Evolutionary conservation across 352 stramenopile genomes (phyloP).

Genomic region (Phytophthora ohioensis): DNA sequence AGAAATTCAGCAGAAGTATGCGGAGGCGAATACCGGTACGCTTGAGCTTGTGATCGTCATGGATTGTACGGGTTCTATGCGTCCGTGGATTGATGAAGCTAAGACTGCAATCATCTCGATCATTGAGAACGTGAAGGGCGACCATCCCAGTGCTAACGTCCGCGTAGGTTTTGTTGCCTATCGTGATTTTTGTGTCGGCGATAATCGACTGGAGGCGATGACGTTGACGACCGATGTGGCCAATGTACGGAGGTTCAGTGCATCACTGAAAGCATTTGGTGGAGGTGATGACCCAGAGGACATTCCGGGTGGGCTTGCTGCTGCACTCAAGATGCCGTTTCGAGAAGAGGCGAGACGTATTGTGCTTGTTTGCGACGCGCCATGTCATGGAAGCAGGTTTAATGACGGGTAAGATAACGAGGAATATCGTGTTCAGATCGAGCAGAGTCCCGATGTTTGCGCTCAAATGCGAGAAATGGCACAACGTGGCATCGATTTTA

Average conservation of each 20-base stretch:
- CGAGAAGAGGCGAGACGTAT: constrained; percentile 37
- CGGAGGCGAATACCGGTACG: constrained; percentile 14
- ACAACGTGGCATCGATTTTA: constrained; percentile 47
- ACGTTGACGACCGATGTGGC: constrained; percentile 31
- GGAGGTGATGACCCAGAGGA: constrained; percentile 48
- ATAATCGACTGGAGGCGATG: constrained; percentile 32
- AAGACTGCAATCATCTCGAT: constrained; percentile 42
- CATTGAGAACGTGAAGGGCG: constrained; percentile 39
- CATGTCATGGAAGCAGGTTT: constrained; percentile 50
- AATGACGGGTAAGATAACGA: constrained; percentile 17
- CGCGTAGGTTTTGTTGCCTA: constrained; percentile 55
- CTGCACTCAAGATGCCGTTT: constrained; percentile 41
- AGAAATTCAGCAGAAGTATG: constrained; percentile 24
- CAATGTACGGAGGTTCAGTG: constrained; percentile 36
- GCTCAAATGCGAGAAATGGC: constrained; percentile 44
- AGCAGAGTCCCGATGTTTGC: constrained; percentile 41
- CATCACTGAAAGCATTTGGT: constrained; percentile 30
- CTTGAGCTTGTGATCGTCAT: constrained; percentile 59
- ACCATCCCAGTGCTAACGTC: constrained; percentile 33
- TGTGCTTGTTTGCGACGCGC: constrained; percentile 45
- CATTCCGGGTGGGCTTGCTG: constrained; percentile 45
- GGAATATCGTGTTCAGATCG: constrained; percentile 26
- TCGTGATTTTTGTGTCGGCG: constrained; percentile 49
- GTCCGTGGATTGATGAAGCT: constrained; percentile 41
- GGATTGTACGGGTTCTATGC: constrained; percentile 57